Evolutionary conservation across 345 rosid genomes (phyloP).

Genomic region (Citrus mangshanensis): DNA sequence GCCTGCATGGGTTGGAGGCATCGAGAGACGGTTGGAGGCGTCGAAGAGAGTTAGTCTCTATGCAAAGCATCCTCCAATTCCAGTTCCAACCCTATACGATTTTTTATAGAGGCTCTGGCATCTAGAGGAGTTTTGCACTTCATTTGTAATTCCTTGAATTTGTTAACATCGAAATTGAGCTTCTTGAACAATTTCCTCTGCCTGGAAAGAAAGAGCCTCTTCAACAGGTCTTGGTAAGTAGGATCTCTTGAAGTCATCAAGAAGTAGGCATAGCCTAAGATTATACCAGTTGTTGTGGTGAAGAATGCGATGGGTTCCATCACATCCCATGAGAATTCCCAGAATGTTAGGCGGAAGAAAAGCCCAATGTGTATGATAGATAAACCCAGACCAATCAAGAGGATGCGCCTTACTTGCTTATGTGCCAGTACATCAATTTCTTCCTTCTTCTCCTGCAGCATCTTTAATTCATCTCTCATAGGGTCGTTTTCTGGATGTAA

Average conservation of each 20-base stretch:
- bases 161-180: constrained; percentile 55
- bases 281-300: constrained; percentile 61
- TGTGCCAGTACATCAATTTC: constrained; percentile 87
- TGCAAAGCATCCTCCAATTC: constrained; percentile 74
- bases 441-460: constrained; percentile 69
- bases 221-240: constrained; percentile 92
- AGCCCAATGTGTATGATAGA: constrained; percentile 56
- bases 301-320: constrained; percentile 96
- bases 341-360: constrained; percentile 89
- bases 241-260: constrained; percentile 84
- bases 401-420: constrained; percentile 76
- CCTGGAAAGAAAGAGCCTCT: constrained; percentile 82
- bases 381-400: constrained; percentile 70
- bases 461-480: constrained; percentile 55
- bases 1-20: not conserved
- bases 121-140: constrained; percentile 50
- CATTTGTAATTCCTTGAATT: constrained; percentile 66
- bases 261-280: constrained; percentile 88
- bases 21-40: not conserved
- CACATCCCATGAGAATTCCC: constrained; percentile 99
- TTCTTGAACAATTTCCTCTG: constrained; percentile 74
- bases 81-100: constrained; percentile 55
- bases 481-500: constrained; percentile 65
- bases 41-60: constrained; percentile 22
- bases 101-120: constrained; percentile 50